Conservation (phyloP, 495 filamentous ascomycete species). For the Podospora tetraspora region DNA sequence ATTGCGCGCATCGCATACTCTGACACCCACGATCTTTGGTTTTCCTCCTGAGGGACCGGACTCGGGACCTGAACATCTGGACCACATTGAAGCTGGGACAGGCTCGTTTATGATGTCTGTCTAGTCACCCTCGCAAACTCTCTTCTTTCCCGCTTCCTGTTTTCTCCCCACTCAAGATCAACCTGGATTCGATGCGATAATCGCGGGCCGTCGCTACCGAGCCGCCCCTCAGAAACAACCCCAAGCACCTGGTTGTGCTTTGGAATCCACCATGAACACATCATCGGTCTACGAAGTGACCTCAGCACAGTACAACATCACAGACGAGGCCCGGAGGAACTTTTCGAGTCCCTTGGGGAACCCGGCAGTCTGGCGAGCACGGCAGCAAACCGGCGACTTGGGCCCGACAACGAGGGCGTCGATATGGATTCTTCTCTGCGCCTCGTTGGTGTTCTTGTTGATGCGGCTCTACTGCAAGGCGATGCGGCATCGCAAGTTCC, state of each 20-base stretch:
- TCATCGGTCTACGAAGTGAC: not conserved
- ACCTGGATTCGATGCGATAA: not conserved
- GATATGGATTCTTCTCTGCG: conserved; percentile 27
- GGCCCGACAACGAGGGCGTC: conserved; percentile 17
- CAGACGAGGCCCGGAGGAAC: not conserved
- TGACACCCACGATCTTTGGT: conserved; percentile 11
- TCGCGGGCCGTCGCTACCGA: not conserved
- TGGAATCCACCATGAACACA: not conserved
- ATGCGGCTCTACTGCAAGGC: conserved; percentile 33
- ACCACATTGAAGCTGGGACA: not conserved
- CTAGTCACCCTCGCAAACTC: not conserved
- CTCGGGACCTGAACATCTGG: not conserved
- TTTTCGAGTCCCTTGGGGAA: not conserved
- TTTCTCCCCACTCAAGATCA: not conserved
- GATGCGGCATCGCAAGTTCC: conserved; percentile 21
- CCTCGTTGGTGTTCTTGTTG: conserved; percentile 24
- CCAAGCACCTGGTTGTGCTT: not conserved
- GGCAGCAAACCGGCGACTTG: conserved; percentile 11
- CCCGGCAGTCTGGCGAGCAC: not conserved
- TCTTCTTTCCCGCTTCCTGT: not conserved
- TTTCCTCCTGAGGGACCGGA: not conserved
- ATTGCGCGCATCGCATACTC: conserved; percentile 5
- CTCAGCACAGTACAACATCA: not conserved
- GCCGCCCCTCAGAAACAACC: not conserved
- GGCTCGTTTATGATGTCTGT: not conserved